Evolutionary conservation across 768 basidiomycete species (phyloP).

Genomic region (Suillus weaverae): DNA sequence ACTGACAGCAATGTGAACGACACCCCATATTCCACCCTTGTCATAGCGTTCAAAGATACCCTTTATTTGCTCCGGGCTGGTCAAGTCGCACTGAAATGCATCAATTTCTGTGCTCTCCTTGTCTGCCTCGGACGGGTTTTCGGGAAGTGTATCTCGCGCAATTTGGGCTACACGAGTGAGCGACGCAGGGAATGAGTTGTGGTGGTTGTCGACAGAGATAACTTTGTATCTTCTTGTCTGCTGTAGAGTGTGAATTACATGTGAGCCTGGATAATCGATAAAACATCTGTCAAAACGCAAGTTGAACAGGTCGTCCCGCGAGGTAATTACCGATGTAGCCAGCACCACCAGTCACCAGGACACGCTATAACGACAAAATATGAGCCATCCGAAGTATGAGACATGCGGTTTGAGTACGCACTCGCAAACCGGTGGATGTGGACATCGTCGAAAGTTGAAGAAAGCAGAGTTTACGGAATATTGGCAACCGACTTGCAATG

Average conservation of each 20-base stretch:
- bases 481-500: constrained; percentile 3
- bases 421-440: constrained; percentile 42
- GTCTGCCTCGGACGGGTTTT: constrained; percentile 64
- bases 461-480: constrained; percentile 7
- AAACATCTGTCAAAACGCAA: constrained; percentile 13
- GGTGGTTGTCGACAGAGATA: constrained; percentile 91
- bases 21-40: constrained; percentile 93
- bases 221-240: constrained; percentile 89
- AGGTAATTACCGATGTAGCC: constrained; percentile 78
- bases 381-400: constrained; percentile 11
- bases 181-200: constrained; percentile 83
- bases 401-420: constrained; percentile 32
- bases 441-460: constrained; percentile 23
- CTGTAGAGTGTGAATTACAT: constrained; percentile 85
- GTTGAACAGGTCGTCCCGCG: constrained; percentile 11
- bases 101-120: constrained; percentile 75
- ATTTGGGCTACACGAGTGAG: constrained; percentile 78
- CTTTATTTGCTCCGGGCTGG: constrained; percentile 66
- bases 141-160: constrained; percentile 70
- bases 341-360: constrained; percentile 77
- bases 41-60: constrained; percentile 81
- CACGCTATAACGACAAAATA: constrained; percentile 41
- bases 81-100: constrained; percentile 70
- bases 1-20: constrained; percentile 91
- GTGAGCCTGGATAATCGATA: constrained; percentile 63